A percentile compares a stretch with the other conserved stretches of the same genome.
Evolutionary conservation across 2,329 filamentous ascomycete species (phyloP).

Genomic region (Pleurostoma richardsiae): DNA sequence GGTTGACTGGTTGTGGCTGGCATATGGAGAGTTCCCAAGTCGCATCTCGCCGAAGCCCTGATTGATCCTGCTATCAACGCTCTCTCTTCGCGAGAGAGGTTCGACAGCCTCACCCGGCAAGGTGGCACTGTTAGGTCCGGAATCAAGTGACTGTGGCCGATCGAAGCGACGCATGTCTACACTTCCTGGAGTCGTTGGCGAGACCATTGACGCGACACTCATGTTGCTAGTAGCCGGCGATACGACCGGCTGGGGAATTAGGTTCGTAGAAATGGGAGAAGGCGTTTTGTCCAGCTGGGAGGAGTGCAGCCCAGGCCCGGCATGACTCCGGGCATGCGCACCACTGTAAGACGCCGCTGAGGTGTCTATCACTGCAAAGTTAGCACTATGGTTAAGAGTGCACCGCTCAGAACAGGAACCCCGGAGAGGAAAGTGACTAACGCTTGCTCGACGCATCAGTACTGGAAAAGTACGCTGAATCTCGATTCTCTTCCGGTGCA

Average conservation of each 20-base stretch:
- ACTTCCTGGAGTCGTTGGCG: constrained; percentile 46
- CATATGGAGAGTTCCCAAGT: constrained; percentile 66
- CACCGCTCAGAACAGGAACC: constrained; percentile 2
- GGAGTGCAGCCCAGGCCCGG: constrained; percentile 42
- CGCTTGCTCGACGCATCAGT: constrained; percentile 46
- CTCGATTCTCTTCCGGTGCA: constrained; percentile 42
- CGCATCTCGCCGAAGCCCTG: constrained; percentile 65
- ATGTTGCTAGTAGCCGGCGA: constrained; percentile 55
- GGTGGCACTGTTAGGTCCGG: constrained; percentile 23
- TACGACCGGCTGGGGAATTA: constrained; percentile 45
- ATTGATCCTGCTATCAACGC: constrained; percentile 75
- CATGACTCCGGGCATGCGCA: constrained; percentile 31
- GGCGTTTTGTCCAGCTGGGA: constrained; percentile 56
- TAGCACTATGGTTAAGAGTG: constrained; percentile 5
- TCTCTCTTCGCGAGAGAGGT: constrained; percentile 63
- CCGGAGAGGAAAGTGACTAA: constrained; percentile 21
- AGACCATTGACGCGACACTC: constrained; percentile 63
- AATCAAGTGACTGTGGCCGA: constrained; percentile 34
- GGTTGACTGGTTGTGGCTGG: constrained; percentile 72
- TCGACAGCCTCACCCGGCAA: constrained; percentile 28
- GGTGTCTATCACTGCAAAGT: constrained; percentile 28
- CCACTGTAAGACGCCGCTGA: constrained; percentile 39
- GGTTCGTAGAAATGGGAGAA: constrained; percentile 49
- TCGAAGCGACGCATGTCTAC: constrained; percentile 38
- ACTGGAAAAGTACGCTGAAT: constrained; percentile 47